These are phyloP conservation scores for Draba incana DNA, from an alignment of 345 rosid genomes.

Conservation along the genomic window DNA sequence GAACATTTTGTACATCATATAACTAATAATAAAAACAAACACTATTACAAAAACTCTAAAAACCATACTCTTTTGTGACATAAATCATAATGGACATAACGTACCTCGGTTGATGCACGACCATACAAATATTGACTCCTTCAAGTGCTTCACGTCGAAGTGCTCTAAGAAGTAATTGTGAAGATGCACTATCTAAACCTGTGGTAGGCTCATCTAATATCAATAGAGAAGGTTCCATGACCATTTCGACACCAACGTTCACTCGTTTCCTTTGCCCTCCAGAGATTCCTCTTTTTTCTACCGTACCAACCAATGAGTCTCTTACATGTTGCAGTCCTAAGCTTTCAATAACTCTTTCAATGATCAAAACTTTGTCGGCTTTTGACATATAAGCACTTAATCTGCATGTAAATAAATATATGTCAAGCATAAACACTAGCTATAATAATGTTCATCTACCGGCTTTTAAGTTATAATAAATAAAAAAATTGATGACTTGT, in stretches of 20 bases:
- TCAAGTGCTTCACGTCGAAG: constrained; percentile 89
- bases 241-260: constrained; percentile 92
- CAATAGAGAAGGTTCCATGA: constrained; percentile 92
- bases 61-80: too few species aligned
- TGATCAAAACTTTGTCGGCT: constrained; percentile 80
- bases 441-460: too few species aligned
- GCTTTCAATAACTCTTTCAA: constrained; percentile 91
- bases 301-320: constrained; percentile 89
- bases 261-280: constrained; percentile 97
- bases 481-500: too few species aligned
- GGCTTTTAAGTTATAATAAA: too few species aligned
- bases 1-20: constrained; percentile 84
- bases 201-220: constrained; percentile 93
- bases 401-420: constrained; percentile 44
- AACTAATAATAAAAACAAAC: constrained; percentile 44
- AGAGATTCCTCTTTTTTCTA: constrained; percentile 86
- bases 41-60: background rate
- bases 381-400: constrained; percentile 76
- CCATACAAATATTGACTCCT: constrained; percentile 92
- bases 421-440: background rate
- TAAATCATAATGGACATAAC: background rate
- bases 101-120: constrained; percentile 91
- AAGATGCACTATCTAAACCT: constrained; percentile 89
- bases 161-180: constrained; percentile 77
- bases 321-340: constrained; percentile 81